Base-by-base conservation (phyloP, 306 rosid genomes). In the Begonia masoniana region DNA sequence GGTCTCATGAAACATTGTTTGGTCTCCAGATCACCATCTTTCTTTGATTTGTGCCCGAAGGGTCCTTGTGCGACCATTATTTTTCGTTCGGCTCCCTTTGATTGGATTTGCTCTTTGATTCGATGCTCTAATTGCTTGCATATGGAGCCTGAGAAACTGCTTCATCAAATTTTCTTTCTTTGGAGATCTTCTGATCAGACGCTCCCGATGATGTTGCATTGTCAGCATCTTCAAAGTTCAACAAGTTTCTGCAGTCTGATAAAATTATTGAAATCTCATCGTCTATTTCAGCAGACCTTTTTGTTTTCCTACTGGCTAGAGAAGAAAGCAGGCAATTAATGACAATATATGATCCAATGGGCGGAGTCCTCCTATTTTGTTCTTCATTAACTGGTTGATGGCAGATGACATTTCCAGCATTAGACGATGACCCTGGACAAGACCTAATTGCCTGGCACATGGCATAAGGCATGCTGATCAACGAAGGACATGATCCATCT, bases 201-300 rank as follows among this genome's bases (percentile, higher is more conserved):
- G 73, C 80, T 15, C 72, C 23, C 2, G 23, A 19, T 19, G 23
- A 19, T 2, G 2, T 2, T 19, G 23, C 23, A 19, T 2, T 19
- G 23, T 2, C 23, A 2, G 23, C 23, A 1, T 19, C 23, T 19
- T 19, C 2, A 19, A 19, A 19, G 23, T 19, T 19, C 23, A 19
- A 19, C 23, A 19, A 19, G 23, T 19, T 19, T 19, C 23, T 19
- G 23, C 23, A 19, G 23, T 19, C 82, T 2, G 95, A 71, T 58
- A 82, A 59, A 15, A 82, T 61, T 68, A 61, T 67, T 62, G 96
- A 79, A 52, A 75, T 74, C 15, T 79, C 79, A 42, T 19, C 23
- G 23, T 79, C 76, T 16, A 71, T 72, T 46, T 71, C 74, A 15
- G 23, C 51, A 41, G 69, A 64, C 14, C 56, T 57, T 12, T 74